These are phyloP conservation scores for Onygenales sp. DNA, from an alignment of 2,329 filamentous ascomycete species.

Conservation along the genomic window DNA sequence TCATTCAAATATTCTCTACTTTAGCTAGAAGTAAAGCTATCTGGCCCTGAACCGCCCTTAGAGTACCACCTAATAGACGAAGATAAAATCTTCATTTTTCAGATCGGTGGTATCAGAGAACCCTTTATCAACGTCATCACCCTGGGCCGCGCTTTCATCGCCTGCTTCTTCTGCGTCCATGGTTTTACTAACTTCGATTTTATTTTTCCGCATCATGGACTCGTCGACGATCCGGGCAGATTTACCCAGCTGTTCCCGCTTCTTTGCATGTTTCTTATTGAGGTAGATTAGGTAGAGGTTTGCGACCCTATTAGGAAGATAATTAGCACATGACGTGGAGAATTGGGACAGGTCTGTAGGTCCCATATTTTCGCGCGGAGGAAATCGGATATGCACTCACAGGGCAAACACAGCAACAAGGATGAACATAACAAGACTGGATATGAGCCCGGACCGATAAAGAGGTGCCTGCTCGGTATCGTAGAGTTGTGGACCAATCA, in stretches of 20 bases:
- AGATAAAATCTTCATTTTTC: conserved; percentile 2
- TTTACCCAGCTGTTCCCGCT: conserved; percentile 22
- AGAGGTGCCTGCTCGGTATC: conserved; percentile 24
- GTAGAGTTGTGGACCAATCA: conserved; percentile 26
- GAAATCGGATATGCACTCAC: conserved; percentile 7
- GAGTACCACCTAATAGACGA: conserved; percentile 5
- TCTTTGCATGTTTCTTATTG: conserved; percentile 22
- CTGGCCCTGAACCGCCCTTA: too few species aligned
- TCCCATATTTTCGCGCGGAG: not conserved
- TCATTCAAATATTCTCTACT: not conserved
- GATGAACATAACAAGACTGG: conserved; percentile 25
- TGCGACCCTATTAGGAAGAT: conserved; percentile 12
- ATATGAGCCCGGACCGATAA: conserved; percentile 25
- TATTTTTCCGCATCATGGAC: conserved; percentile 24
- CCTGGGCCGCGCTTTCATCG: not conserved
- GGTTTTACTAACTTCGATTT: not conserved
- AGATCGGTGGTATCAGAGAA: conserved; percentile 1
- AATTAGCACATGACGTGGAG: not conserved
- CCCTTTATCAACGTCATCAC: not conserved
- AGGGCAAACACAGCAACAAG: conserved; percentile 19
- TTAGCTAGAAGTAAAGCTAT: not conserved
- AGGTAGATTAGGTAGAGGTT: conserved; percentile 23
- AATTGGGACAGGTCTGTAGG: too few species aligned
- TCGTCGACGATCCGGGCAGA: conserved; percentile 20
- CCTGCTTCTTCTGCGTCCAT: not conserved